Conservation (phyloP, 352 stramenopile genomes). For the Lagenidium giganteum region DNA sequence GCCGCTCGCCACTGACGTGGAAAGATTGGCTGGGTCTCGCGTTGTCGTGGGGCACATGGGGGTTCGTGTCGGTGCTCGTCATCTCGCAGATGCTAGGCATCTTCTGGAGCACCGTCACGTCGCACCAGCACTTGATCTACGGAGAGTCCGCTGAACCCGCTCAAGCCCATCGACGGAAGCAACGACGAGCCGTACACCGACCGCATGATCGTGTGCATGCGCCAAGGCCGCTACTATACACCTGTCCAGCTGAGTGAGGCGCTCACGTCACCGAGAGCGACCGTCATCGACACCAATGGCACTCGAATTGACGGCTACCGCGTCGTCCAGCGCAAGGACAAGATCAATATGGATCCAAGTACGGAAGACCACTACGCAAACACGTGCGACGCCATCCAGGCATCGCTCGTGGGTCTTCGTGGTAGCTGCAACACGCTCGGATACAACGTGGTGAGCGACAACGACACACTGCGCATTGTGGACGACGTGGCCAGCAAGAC, state of each 20-base stretch:
- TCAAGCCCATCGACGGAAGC: slow-evolving; percentile 17
- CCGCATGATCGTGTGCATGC: slow-evolving; percentile 37
- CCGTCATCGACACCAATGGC: neutral
- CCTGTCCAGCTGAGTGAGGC: slow-evolving; percentile 26
- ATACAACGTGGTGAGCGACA: slow-evolving; percentile 13
- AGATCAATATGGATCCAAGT: neutral
- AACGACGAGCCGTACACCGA: slow-evolving; percentile 52
- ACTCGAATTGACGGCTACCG: slow-evolving; percentile 7
- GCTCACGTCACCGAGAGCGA: slow-evolving; percentile 7
- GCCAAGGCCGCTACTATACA: slow-evolving; percentile 28
- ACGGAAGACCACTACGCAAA: slow-evolving; percentile 10
- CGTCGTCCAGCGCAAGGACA: slow-evolving; percentile 8
- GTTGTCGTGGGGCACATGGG: too few relatives aligned
- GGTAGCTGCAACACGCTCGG: slow-evolving; percentile 9
- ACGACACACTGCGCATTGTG: slow-evolving; percentile 22
- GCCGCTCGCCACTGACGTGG: too few relatives aligned
- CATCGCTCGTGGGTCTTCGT: slow-evolving; percentile 9
- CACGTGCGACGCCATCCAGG: slow-evolving; percentile 12
- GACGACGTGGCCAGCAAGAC: slow-evolving; percentile 14
- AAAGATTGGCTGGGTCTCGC: too few relatives aligned
- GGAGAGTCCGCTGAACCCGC: too few relatives aligned
- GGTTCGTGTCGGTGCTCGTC: slow-evolving; percentile 22
- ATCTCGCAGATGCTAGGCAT: slow-evolving; percentile 21
- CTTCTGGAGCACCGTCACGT: slow-evolving; percentile 7
- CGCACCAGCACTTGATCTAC: too few relatives aligned